phyloP scores from a whole-genome alignment of 2,329 filamentous ascomycete genomes.

The Volutella citrinella region DNA sequence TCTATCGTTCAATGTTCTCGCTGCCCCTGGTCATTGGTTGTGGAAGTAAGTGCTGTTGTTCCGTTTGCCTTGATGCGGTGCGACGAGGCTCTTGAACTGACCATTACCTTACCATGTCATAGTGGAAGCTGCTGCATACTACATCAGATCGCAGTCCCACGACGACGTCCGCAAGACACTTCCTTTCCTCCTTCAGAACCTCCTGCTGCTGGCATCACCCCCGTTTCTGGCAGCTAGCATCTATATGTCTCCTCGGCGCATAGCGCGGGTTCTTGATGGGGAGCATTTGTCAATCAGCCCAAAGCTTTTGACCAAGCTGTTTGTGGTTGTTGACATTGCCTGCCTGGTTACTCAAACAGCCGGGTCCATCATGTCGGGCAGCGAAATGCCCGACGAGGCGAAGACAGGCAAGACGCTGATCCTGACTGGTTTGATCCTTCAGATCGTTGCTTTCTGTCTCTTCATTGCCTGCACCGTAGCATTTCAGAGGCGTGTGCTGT shows the following conservation, averaged over 20 bases:
- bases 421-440: slow-evolving; percentile 41
- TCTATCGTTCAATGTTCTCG: slow-evolving; percentile 46
- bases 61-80: too few relatives aligned
- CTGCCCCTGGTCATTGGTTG: slow-evolving; percentile 49
- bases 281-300: slow-evolving; percentile 31
- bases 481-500: slow-evolving; percentile 40
- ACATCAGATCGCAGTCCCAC: slow-evolving; percentile 44
- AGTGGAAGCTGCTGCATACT: slow-evolving; percentile 43
- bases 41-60: slow-evolving; percentile 39
- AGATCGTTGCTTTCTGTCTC: slow-evolving; percentile 48
- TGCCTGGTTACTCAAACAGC: slow-evolving; percentile 41
- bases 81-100: too few relatives aligned
- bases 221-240: slow-evolving; percentile 39
- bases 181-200: slow-evolving; percentile 35
- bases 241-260: slow-evolving; percentile 38
- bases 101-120: too few relatives aligned
- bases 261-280: slow-evolving; percentile 31
- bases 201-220: slow-evolving; percentile 37
- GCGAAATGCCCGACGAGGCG: slow-evolving; percentile 12
- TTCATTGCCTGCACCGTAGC: slow-evolving; percentile 41
- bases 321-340: slow-evolving; percentile 41
- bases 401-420: slow-evolving; percentile 17
- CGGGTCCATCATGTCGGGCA: slow-evolving; percentile 27
- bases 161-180: slow-evolving; percentile 29
- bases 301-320: slow-evolving; percentile 40